Evolutionary conservation across 305 asterid species (phyloP).

Genomic region (Vinca major): DNA sequence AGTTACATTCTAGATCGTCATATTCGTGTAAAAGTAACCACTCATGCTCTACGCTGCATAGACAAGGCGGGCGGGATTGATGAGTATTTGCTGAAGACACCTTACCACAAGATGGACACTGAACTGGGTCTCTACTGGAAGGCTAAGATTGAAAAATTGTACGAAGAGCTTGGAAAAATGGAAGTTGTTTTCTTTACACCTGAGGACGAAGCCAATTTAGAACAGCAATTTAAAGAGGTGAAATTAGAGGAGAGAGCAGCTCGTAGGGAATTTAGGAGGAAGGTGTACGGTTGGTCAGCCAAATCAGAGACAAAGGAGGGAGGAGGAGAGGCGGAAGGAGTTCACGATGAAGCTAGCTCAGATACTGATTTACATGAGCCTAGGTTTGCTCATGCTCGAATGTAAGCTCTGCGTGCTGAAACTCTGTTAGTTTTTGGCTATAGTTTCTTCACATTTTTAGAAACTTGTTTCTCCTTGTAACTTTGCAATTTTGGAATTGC

Average conservation of each 20-base stretch:
- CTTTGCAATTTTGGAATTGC: constrained; percentile 6
- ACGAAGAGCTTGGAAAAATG: constrained; percentile 85
- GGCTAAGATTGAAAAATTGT: constrained; percentile 78
- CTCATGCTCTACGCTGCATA: constrained; percentile 94
- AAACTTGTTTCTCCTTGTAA: neutral
- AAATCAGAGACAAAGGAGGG: constrained; percentile 32
- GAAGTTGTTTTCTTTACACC: constrained; percentile 80
- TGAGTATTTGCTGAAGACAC: constrained; percentile 88
- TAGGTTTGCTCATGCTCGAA: constrained; percentile 58
- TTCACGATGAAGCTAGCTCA: constrained; percentile 18
- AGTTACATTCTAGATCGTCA: constrained; percentile 83
- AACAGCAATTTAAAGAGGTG: constrained; percentile 46
- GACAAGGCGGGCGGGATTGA: constrained; percentile 98
- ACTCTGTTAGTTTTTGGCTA: constrained; percentile 6
- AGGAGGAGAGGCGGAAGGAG: constrained; percentile 20
- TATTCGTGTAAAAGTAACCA: constrained; percentile 71
- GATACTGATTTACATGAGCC: constrained; percentile 39
- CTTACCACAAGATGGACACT: constrained; percentile 86
- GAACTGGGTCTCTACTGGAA: constrained; percentile 90
- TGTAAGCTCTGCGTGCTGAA: neutral
- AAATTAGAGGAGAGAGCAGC: constrained; percentile 45
- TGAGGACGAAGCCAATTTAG: constrained; percentile 62
- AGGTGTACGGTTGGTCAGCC: constrained; percentile 48
- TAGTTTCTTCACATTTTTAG: neutral
- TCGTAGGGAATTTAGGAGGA: constrained; percentile 68